These are phyloP conservation scores for Starmera pachycereana DNA, from an alignment of 805 yeast genomes.

Conservation along the genomic window DNA sequence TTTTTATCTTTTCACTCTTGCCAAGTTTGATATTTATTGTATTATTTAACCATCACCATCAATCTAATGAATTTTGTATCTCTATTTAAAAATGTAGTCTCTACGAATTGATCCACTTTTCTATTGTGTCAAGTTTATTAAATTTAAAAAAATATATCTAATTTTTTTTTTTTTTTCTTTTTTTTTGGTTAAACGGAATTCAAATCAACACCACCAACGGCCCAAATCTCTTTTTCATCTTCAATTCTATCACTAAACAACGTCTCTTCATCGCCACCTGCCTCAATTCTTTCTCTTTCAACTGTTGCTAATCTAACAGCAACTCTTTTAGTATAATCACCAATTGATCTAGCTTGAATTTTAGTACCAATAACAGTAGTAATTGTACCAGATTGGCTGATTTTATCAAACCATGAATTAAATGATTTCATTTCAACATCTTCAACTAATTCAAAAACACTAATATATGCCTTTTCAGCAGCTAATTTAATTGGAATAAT, in stretches of 20 bases:
- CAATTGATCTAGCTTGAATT: slow-evolving; percentile 61
- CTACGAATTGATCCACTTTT: no score
- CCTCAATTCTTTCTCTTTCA: slow-evolving; percentile 78
- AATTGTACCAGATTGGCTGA: slow-evolving; percentile 25
- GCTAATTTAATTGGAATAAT: slow-evolving; percentile 88
- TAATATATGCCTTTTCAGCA: slow-evolving; percentile 81
- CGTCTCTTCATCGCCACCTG: slow-evolving; percentile 85
- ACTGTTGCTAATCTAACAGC: slow-evolving; percentile 78
- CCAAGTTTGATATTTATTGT: no score
- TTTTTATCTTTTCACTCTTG: no score
- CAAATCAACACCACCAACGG: slow-evolving; percentile 63
- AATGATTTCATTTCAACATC: slow-evolving; percentile 46
- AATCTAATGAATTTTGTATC: no score
- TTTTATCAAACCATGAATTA: slow-evolving; percentile 49
- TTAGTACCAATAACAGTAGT: slow-evolving; percentile 35
- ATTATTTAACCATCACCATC: no score
- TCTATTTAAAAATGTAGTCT: no score
- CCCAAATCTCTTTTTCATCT: slow-evolving; percentile 84
- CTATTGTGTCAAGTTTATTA: no score
- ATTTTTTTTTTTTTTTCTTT: not conserved
- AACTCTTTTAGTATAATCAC: slow-evolving; percentile 85
- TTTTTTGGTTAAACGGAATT: not conserved
- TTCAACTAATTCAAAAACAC: slow-evolving; percentile 61
- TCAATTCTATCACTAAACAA: slow-evolving; percentile 78
- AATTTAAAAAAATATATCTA: not conserved